Evolutionary conservation across 2,329 filamentous ascomycete genomes (phyloP), one percentile per base, ranked within the genome.

Genomic region (Colletotrichum cereale): DNA sequence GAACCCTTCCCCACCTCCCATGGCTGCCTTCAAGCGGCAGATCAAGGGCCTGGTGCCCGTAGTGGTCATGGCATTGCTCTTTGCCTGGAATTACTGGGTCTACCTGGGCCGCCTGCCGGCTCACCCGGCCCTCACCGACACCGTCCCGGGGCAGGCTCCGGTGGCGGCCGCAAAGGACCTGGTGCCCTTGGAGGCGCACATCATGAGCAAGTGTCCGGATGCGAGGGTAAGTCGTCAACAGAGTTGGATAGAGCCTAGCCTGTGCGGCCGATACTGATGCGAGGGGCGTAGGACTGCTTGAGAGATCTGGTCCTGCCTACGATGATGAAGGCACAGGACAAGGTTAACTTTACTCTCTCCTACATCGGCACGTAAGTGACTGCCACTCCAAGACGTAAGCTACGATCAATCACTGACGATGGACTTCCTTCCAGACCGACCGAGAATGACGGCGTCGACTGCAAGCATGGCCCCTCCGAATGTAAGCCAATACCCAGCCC

Each of bases 121-220:
- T 14, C 18, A n/a, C 65, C 24, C 52, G 52, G 24, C 64, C 36
- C 24, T 12, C 21, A 29, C 52, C 38, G 56, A n/a, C 42, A 21
- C 68, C 38, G 31, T 60, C 26, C 53, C 69, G 29, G 58, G 60
- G 44, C 52, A 64, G 38, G 31, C 70, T 24, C 70, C 70, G 47
- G 47, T 55, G 5, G 31, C 26, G 4, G 57, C 14, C 38, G 47
- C 58, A 34, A 68, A 74, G 62, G 73, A 73, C 55, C 82, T 86
- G 69, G 92, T 98, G 5, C 93, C 94, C 5, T 83, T 99, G 2
- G 96, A 99, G 80, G 93, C 94, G 67, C 96, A 98, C 81, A 96
- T 98, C 76, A 99, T 98, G 92, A 93, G 91, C 83, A 98, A 98
- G 86, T 99, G 96, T 78, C 95, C 96, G 0, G 96, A 99, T 82